Percentiles rank a stretch among this genome's conserved stretches.
Conservation (phyloP, 164 flowering plant genomes). For the Tetrastigma voinierianum region DNA sequence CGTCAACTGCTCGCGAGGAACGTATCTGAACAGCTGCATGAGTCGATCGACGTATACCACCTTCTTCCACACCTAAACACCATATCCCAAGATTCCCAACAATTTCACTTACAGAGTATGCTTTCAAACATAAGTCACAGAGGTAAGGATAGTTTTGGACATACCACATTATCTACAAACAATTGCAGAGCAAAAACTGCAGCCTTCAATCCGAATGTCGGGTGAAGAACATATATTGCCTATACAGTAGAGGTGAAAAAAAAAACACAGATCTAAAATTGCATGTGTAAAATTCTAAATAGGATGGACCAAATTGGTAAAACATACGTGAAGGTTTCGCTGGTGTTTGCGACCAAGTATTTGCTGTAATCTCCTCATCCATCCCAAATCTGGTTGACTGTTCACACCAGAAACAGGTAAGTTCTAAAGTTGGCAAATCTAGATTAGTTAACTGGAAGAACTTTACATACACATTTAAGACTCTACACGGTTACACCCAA, state of each 20-base stretch:
- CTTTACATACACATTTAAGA: not conserved
- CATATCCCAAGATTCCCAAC: conserved; percentile 1
- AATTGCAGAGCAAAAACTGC: conserved; percentile 77
- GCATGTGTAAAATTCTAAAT: not conserved
- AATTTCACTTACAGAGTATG: not conserved
- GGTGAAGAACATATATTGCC: conserved; percentile 97
- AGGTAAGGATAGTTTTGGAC: conserved; percentile 7
- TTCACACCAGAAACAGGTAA: conserved; percentile 19
- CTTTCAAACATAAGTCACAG: not conserved
- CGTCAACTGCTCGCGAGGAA: conserved; percentile 96
- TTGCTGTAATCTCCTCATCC: conserved; percentile 93
- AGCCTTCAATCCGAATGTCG: conserved; percentile 81
- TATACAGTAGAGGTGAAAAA: conserved; percentile 25
- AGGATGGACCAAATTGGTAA: not conserved
- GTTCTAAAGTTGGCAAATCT: not conserved
- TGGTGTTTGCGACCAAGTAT: conserved; percentile 97
- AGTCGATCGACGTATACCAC: conserved; percentile 89
- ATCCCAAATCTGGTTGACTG: conserved; percentile 96
- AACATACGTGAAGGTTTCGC: conserved; percentile 83
- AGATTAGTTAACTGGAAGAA: not conserved
- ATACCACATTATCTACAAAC: conserved; percentile 82
- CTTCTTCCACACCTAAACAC: conserved; percentile 84
- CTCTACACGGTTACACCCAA: not conserved
- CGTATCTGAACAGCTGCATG: conserved; percentile 87
- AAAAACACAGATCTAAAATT: conserved; percentile 15